A percentile compares a stretch with the other conserved stretches of the same genome.
Conservation (phyloP, 2,329 filamentous ascomycete genomes). For the Aspergillus sp. region DNA sequence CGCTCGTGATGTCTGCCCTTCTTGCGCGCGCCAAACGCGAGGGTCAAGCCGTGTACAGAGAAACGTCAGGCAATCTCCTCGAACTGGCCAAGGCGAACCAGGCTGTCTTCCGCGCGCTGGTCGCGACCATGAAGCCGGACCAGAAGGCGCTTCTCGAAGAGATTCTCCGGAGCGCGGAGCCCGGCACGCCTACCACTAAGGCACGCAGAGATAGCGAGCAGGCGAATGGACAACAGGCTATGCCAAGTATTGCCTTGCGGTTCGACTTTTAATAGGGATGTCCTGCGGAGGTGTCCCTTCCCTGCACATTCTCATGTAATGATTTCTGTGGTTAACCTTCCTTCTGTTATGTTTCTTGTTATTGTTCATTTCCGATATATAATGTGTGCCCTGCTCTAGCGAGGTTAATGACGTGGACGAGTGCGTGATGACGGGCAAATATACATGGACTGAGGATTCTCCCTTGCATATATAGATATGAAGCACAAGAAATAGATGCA, state of each 20-base stretch:
- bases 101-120: constrained; percentile 68
- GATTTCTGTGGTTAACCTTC: background rate
- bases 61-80: constrained; percentile 74
- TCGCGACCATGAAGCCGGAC: constrained; percentile 67
- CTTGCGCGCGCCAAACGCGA: constrained; percentile 70
- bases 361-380: constrained; percentile 2
- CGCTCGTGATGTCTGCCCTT: constrained; percentile 74
- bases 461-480: background rate
- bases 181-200: constrained; percentile 36
- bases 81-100: constrained; percentile 79
- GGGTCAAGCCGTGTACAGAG: constrained; percentile 58
- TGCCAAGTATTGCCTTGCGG: constrained; percentile 86
- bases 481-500: too few relatives aligned
- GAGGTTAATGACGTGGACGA: background rate
- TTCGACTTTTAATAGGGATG: constrained; percentile 74
- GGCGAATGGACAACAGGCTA: constrained; percentile 51
- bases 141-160: constrained; percentile 78
- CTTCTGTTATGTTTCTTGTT: background rate
- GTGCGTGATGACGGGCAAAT: background rate
- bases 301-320: background rate
- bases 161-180: constrained; percentile 65
- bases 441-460: background rate
- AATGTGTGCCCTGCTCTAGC: background rate
- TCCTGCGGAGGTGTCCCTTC: too few relatives aligned
- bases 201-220: constrained; percentile 41